Evolutionary conservation across 1,284 basidiomycete species (phyloP).

Genomic region (Cutaneotrichosporon arboriforme): DNA sequence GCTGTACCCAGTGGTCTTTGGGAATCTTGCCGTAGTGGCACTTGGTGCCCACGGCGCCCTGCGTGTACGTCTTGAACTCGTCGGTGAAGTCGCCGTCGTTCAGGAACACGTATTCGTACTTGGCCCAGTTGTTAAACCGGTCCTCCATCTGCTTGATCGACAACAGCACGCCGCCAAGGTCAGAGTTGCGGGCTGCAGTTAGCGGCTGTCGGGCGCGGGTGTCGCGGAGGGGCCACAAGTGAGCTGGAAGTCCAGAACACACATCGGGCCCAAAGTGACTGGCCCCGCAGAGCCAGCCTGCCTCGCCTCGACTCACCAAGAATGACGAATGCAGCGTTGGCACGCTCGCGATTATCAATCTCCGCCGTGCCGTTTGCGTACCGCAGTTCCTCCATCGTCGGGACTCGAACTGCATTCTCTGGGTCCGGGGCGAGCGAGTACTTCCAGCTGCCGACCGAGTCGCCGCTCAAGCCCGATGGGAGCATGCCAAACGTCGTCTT

Average conservation of each 20-base stretch:
- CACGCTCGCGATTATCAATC: constrained; percentile 34
- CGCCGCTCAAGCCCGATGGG: constrained; percentile 7
- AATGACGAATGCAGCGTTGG: constrained; percentile 79
- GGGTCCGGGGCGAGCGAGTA: not conserved
- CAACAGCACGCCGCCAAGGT: constrained; percentile 63
- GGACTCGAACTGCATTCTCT: not conserved
- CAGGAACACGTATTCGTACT: constrained; percentile 80
- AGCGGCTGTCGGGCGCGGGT: constrained; percentile 37
- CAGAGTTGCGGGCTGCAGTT: constrained; percentile 60
- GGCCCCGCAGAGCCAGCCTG: too few relatives aligned
- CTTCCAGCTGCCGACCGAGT: not conserved
- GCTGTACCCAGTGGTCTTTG: constrained; percentile 74
- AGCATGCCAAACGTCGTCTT: constrained; percentile 26
- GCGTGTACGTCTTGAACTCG: constrained; percentile 67
- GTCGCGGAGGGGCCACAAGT: too few relatives aligned
- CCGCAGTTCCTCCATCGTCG: constrained; percentile 26
- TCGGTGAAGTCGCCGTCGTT: constrained; percentile 73
- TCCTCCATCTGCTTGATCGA: constrained; percentile 50
- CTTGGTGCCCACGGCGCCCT: constrained; percentile 60
- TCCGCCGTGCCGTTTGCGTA: constrained; percentile 14
- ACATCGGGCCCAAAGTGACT: too few relatives aligned
- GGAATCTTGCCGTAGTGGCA: constrained; percentile 79
- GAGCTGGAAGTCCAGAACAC: too few relatives aligned
- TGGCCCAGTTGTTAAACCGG: constrained; percentile 69
- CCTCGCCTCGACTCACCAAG: constrained; percentile 50